Base-by-base conservation (phyloP, 225 moss, liverwort and hornwort genomes). In the Polytrichum formosum region DNA sequence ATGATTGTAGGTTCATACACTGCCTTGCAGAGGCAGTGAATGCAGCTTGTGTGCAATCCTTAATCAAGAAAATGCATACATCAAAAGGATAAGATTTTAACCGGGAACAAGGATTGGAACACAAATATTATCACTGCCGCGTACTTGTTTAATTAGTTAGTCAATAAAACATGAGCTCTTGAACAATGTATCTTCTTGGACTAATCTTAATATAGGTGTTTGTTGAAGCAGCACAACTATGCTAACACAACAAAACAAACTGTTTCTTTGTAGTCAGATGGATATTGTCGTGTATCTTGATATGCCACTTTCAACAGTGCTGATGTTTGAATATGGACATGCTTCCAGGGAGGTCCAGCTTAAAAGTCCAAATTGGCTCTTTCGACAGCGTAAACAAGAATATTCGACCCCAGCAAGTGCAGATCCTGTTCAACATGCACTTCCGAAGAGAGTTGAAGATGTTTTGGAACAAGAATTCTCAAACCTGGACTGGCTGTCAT, bases 311-410 rank as follows among this genome's bases (percentile, higher is more conserved):
- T n/a, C 20, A 21, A 46, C 46, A 16, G 4, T 46, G 46, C 46
- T 46, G 46, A 46, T 46, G 1, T 16, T 46, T 63, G 37, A 9
- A 56, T 28, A 19, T 33, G 28, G 26, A 20, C n/a, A 56, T 31
- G 1, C 74, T 63, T 82, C 60, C 87, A 95, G 89, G 60, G 93
- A 96, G 79, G 81, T 93, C 5, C 79, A 90, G 63, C 79, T 93
- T 61, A 91, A 83, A 65, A 93, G 93, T 88, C 91, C 93, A 65
- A 93, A 93, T 72, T 96, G 96, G 96, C 75, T 96, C 22, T 92
- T 81, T 83, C 91, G 91, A 77, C 85, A 89, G 67, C 91, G 90
- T 55, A 88, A 79, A 68, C 78, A 65, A 75, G 91, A 85, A 55
- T 82, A 77, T 18, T 70, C 81, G 76, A 67, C 81, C 69, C 58